Evolutionary conservation across 2,329 filamentous ascomycete genomes (phyloP), one percentile per base, ranked within the genome.

Genomic region (Plenodomus tracheiphilus): DNA sequence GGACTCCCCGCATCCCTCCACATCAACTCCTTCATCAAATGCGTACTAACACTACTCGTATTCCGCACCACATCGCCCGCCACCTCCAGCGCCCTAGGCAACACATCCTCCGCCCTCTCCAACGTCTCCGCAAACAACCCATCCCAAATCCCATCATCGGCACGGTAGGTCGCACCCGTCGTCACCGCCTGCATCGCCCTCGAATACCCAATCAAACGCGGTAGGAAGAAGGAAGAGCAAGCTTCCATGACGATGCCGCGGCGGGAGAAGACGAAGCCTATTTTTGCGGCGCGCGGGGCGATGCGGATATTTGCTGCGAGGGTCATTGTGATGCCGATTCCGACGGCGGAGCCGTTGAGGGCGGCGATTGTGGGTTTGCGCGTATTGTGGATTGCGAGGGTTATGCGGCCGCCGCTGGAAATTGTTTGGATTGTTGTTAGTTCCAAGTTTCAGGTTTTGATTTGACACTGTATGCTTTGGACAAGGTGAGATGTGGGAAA

Each of bases 201-300:
- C 13, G 80, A 80, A 46, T 80, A 75, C 48, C 88, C 88, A 51
- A 91, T 79, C 20, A 91, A 75, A 0, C 85, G 80, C 2, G 88
- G 87, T 30, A 91, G 77, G 75, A 89, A 91, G 70, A 81, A 91
- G 8, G 83, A 85, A 42, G 80, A 84, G 64, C 82, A 86, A 0
- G 85, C 87, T 71, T 92, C 88, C 81, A 88, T 86, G 50, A 84
- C 78, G 61, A 91, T 78, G 1, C 87, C 88, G 37, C 87, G 79
- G 20, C 86, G 81, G 19, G 81, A 79, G 69, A 91, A 92, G 16
- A 90, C 86, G 65, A 91, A 89, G 43, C 87, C 88, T 54, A 91
- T 81, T 64, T 87, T 87, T 2, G 86, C 85, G 10, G 74, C 71
- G 35, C 73, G 66, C 56, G 81, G 83, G 34, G 74, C 77, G 22